Conservation (phyloP, 2,329 filamentous ascomycete genomes). For the Neofusicoccum parvum region DNA sequence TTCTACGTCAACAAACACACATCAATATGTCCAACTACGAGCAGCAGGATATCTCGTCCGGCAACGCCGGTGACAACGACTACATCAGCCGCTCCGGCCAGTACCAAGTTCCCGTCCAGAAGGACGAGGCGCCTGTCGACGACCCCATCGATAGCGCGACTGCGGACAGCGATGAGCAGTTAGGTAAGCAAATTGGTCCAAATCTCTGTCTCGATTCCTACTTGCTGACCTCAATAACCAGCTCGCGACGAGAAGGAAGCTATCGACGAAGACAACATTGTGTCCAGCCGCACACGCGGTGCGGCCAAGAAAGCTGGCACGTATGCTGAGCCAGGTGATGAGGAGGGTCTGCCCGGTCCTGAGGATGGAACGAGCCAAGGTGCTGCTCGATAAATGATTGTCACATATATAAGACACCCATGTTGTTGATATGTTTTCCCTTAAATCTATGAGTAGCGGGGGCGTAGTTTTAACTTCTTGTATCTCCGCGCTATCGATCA, state of each 20-base stretch:
- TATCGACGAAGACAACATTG: slow-evolving; percentile 52
- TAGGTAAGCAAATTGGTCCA: slow-evolving; percentile 40
- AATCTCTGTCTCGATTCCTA: neutral
- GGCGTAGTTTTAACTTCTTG: too few relatives aligned
- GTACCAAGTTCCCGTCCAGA: slow-evolving; percentile 49
- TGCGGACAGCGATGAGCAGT: slow-evolving; percentile 50
- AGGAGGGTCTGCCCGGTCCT: slow-evolving; percentile 46
- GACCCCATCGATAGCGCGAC: slow-evolving; percentile 47
- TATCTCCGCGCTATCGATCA: too few relatives aligned
- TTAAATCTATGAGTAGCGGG: too few relatives aligned
- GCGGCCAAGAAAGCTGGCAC: slow-evolving; percentile 48
- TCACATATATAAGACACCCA: too few relatives aligned
- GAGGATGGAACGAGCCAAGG: slow-evolving; percentile 36
- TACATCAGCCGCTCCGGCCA: slow-evolving; percentile 53
- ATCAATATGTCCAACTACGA: neutral
- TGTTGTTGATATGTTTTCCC: too few relatives aligned
- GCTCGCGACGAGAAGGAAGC: slow-evolving; percentile 52
- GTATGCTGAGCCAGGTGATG: slow-evolving; percentile 56
- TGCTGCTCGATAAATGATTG: too few relatives aligned
- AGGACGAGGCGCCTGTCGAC: slow-evolving; percentile 49
- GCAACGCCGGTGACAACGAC: slow-evolving; percentile 45
- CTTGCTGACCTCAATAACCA: slow-evolving; percentile 25
- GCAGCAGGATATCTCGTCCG: slow-evolving; percentile 32
- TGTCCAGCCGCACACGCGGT: slow-evolving; percentile 48
- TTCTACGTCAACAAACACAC: neutral